Base-by-base conservation (phyloP, 148 eudicot species). In the Dysphania ambrosioides region DNA sequence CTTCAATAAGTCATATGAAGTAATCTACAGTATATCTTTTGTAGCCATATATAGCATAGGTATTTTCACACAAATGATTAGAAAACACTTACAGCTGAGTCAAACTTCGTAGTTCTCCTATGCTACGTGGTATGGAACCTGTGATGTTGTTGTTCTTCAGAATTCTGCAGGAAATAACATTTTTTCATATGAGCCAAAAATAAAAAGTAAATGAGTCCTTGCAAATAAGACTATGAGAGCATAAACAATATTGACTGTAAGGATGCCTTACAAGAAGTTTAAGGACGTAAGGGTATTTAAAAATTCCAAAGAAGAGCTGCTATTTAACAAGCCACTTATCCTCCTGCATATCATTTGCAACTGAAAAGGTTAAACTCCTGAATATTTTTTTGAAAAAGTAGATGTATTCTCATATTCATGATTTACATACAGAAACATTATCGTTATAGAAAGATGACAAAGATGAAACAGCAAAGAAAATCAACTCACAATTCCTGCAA, bases 101-200 rank as follows among this genome's bases (percentile, higher is more conserved):
- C 78, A 93, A 66, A 71, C 68, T 81, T 73, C 72, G 79, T 40
- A 75, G 70, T 72, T 72, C 85, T 74, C 91, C 86, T 47, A 94
- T 74, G 73, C 75, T 49, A 41, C 86, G 60, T 34, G 98, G 97
- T 64, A 94, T 85, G 66, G 87, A 70, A 66, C 86, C 96, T 60
- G 88, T 89, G 72, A 94, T 85, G 78, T 87, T 86, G 82, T 84
- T 85, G 76, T 94, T 85, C 81, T 87, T 81, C 71, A 95, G 82
- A 79, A 87, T 66, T 79, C 97, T 94, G 80, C 76, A 56, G 27
- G 47, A 41, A 12, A 79, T 55, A 7, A 31, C 35, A 70, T n/a
- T n/a, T n/a, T n/a, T n/a, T 2, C 19, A 74, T 24, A 71, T 68
- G 27, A 38, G 18, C 26, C 51, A 2, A 60, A 35, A 35, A 26